Base-by-base conservation (phyloP, 345 rosid genomes). In the Salix viminalis region DNA sequence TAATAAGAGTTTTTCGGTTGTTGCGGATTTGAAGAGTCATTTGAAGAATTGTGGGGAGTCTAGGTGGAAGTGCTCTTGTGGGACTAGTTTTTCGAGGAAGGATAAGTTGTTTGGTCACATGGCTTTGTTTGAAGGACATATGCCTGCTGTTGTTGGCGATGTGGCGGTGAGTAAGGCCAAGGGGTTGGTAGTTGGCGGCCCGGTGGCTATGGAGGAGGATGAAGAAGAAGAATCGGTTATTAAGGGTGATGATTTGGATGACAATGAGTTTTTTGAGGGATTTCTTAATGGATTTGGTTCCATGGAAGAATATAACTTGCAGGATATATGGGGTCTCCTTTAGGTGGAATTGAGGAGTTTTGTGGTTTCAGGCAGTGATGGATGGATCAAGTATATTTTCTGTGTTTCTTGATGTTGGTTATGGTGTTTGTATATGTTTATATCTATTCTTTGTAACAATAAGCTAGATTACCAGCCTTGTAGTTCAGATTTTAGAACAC, bases 41-140 rank as follows among this genome's bases (percentile, higher is more conserved):
- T 37, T 83, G 84, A 90, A 87, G 86, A 90, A 89, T 52, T 91
- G 97, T 44, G 91, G 87, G 62, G 93, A 84, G 79, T 75, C 85
- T 7, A 82, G 80, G 79, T 91, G 96, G 96, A 86, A 69, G 86
- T 91, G 96, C 36, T 84, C 87, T 12, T 89, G 94, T 7, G 94
- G 94, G 81, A 87, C 89, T 54, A 87, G 85, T 72, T 90, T 91
- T 77, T 87, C 91, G 0, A 87, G 94, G 82, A 91, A 90, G 79
- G 94, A 91, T 58, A 89, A 91, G 88, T 77, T 90, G 79, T 91
- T 91, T 21, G 91, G 93, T 26, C 96, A 90, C 74, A 76, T 91
- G 86, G 88, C 91, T 7, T 68, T 87, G 87, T 91, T 91, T 39
- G 96, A 91, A 81, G 96, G 93, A 19, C 96, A 91, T 69, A 87